phyloP scores from a whole-genome alignment of 306 rosid genomes.

The Dryas alaskensis region DNA sequence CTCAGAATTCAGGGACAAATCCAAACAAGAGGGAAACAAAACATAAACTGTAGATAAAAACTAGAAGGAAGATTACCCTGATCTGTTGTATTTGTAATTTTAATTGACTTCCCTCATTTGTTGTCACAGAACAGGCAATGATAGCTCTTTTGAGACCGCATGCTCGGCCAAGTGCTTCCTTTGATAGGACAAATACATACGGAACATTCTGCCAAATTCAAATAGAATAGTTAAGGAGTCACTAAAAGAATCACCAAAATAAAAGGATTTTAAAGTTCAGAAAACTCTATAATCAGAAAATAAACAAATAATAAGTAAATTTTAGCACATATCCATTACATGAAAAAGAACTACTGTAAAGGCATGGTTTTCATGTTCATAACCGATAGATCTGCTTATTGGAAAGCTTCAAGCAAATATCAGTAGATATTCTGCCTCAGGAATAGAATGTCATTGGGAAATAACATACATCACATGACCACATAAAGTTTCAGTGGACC shows the following conservation, averaged over 20 bases:
- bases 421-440: too few relatives aligned
- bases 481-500: too few relatives aligned
- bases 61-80: constrained; percentile 45
- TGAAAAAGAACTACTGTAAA: not conserved
- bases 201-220: constrained; percentile 68
- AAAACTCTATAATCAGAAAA: not conserved
- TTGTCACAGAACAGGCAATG: constrained; percentile 83
- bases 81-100: constrained; percentile 79
- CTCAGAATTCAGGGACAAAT: constrained; percentile 20
- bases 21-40: not conserved
- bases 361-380: not conserved
- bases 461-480: too few relatives aligned
- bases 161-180: constrained; percentile 93
- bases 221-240: not conserved
- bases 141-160: constrained; percentile 91
- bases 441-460: too few relatives aligned
- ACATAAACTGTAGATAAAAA: not conserved
- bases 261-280: not conserved
- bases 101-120: constrained; percentile 92
- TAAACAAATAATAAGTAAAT: too few relatives aligned
- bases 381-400: not conserved
- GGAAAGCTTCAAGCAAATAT: not conserved
- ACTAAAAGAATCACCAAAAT: not conserved
- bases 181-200: constrained; percentile 80
- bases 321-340: too few relatives aligned